Conservation (phyloP, 1,139 yeast genomes). For the Arxiozyma heterogenica region DNA sequence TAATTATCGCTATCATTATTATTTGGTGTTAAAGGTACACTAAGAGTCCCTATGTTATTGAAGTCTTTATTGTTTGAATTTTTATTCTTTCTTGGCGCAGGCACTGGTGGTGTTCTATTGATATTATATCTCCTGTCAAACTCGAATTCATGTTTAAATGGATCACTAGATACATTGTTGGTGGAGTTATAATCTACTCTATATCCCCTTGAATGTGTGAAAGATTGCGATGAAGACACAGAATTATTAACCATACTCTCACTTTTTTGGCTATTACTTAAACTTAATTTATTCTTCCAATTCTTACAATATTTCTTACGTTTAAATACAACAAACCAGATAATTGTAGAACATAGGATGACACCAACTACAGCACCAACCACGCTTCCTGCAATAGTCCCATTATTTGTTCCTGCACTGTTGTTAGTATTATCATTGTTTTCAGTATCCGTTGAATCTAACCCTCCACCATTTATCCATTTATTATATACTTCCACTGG, state of each 20-base stretch:
- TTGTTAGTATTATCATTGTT: not conserved
- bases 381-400: slow-evolving; percentile 26
- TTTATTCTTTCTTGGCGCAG: slow-evolving; percentile 14
- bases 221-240: slow-evolving; percentile 6
- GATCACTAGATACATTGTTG: slow-evolving; percentile 10
- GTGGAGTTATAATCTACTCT: not conserved
- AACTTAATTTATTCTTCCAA: not conserved
- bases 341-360: slow-evolving; percentile 10
- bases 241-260: not conserved
- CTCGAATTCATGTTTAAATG: slow-evolving; percentile 25
- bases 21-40: not conserved
- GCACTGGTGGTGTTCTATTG: slow-evolving; percentile 14
- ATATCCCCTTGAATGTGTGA: slow-evolving; percentile 11
- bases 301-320: slow-evolving; percentile 9
- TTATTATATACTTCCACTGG: slow-evolving; percentile 25
- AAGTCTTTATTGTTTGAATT: not conserved
- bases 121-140: slow-evolving; percentile 14
- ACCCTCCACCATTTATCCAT: slow-evolving; percentile 16
- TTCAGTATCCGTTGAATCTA: slow-evolving; percentile 5
- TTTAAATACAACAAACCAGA: slow-evolving; percentile 12
- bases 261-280: not conserved
- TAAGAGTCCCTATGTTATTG: too few relatives aligned
- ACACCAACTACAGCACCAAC: slow-evolving; percentile 25
- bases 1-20: not conserved
- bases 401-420: slow-evolving; percentile 14